Base-by-base conservation (phyloP, 805 yeast genomes). In the Ogataea saltuana region DNA sequence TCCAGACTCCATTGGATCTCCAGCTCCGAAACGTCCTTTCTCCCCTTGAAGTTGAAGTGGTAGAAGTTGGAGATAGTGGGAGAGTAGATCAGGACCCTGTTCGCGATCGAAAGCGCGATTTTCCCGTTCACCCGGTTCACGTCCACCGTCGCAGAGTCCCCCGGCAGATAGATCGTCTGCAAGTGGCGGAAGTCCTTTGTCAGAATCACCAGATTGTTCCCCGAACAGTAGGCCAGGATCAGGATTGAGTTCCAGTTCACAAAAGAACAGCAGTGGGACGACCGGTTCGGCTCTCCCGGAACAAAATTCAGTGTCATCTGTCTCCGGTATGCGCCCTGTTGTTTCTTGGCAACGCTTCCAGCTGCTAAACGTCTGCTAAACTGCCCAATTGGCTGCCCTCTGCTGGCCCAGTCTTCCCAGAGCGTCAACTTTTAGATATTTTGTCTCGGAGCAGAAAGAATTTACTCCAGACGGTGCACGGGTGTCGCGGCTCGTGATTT, bases 201-300 rank as follows among this genome's bases (percentile, higher is more conserved):
- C 3, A 82, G 59, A 4, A 85, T 74, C 25, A 91, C 85, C 51
- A 91, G 69, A 60, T 88, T 88, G 65, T 88, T 88, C 0, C 96
- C 97, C 1, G 97, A 87, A 45, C 89, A 85, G 60, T 91, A 91
- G 1, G 80, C 81, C 25, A 85, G 65, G 2, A 88, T 63, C 39
- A 79, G 75, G 46, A 78, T 79, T 9, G 71, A 70, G 42, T 78
- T 79, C 96, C 96, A 88, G 28, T 68, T 65, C 6, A 72, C 75
- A 46, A 80, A 83, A 30, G 78, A 69, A 18, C 80, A 75, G 1
- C 88, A 68, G 50, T 76, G 76, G 11, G 69, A 70, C 1, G 76
- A 60, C 33, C 69, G 63, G 59, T 83, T 85, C 15, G 93, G 93
- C 58, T 86, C 87, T 1, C 97, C 97, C 2, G 97, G 97, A 33